Conservation (phyloP, 1,139 yeast species). For the Maudiozyma humilis region DNA sequence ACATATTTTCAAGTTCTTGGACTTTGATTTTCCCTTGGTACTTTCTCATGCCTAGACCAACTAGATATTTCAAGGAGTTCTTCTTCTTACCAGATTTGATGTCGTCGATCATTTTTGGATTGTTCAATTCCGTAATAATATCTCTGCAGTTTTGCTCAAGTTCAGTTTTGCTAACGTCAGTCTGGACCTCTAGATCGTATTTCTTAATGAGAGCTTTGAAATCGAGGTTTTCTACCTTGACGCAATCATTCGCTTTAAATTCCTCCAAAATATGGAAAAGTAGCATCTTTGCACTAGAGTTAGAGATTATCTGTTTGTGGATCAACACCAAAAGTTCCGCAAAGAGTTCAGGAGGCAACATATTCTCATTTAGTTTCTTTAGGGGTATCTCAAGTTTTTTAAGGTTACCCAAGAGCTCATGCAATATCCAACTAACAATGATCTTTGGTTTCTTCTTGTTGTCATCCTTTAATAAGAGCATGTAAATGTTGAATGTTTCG, state of each 20-base stretch:
- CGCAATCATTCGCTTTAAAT: slow-evolving; percentile 31
- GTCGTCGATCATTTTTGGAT: slow-evolving; percentile 51
- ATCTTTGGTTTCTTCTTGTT: slow-evolving; percentile 30
- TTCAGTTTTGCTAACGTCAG: slow-evolving; percentile 36
- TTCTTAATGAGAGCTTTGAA: slow-evolving; percentile 41
- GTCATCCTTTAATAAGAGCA: slow-evolving; percentile 18
- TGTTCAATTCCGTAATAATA: slow-evolving; percentile 37
- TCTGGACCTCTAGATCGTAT: slow-evolving; percentile 40
- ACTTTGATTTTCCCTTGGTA: slow-evolving; percentile 63
- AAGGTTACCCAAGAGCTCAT: slow-evolving; percentile 68
- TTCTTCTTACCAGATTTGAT: slow-evolving; percentile 50
- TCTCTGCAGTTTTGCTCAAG: slow-evolving; percentile 45
- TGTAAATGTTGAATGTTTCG: slow-evolving; percentile 31
- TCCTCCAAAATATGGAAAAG: slow-evolving; percentile 51
- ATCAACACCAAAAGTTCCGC: slow-evolving; percentile 40
- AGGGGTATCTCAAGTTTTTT: slow-evolving; percentile 43
- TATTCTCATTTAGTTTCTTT: slow-evolving; percentile 22
- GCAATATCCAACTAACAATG: slow-evolving; percentile 77
- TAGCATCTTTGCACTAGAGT: slow-evolving; percentile 58
- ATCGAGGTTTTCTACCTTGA: slow-evolving; percentile 27
- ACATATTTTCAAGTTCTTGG: slow-evolving; percentile 38
- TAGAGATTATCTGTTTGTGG: slow-evolving; percentile 37
- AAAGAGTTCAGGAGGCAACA: slow-evolving; percentile 36
- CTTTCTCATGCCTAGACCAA: slow-evolving; percentile 79
- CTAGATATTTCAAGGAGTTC: slow-evolving; percentile 60